phyloP scores from a whole-genome alignment of 257 asterid species.

The Jasminum sambac region DNA sequence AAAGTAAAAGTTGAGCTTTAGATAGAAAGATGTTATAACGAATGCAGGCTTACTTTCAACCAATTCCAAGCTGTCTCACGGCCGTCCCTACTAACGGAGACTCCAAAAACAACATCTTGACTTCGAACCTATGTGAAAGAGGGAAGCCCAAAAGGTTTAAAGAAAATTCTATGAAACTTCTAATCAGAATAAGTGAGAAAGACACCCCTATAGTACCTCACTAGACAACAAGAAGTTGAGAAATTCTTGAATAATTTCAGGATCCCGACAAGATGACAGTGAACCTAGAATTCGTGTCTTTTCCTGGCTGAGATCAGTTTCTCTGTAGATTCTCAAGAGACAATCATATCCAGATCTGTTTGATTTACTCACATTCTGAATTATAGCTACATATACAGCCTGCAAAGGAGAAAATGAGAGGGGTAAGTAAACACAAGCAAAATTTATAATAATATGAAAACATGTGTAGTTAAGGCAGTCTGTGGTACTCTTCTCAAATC shows the following conservation, averaged over 20 bases:
- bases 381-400: slow-evolving; percentile 86
- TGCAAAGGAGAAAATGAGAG: slow-evolving; percentile 37
- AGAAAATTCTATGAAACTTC: not conserved
- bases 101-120: slow-evolving; percentile 86
- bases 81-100: slow-evolving; percentile 67
- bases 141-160: slow-evolving; percentile 6
- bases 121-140: slow-evolving; percentile 67
- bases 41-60: slow-evolving; percentile 83
- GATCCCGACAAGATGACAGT: slow-evolving; percentile 67
- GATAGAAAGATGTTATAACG: too few relatives aligned
- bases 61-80: slow-evolving; percentile 84
- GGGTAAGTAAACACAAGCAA: slow-evolving; percentile 21
- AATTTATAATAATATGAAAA: slow-evolving; percentile 13
- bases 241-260: slow-evolving; percentile 68
- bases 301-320: slow-evolving; percentile 96
- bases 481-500: slow-evolving; percentile 82
- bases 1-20: not conserved
- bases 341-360: slow-evolving; percentile 76
- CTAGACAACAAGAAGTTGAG: slow-evolving; percentile 70
- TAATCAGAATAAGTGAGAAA: slow-evolving; percentile 5
- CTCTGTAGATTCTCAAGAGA: slow-evolving; percentile 74
- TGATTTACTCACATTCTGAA: slow-evolving; percentile 59
- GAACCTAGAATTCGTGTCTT: slow-evolving; percentile 82
- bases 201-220: slow-evolving; percentile 56
- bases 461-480: slow-evolving; percentile 5